These are phyloP conservation scores for Yueomyces sp. DNA, from an alignment of 805 yeast genomes.

Conservation along the genomic window DNA sequence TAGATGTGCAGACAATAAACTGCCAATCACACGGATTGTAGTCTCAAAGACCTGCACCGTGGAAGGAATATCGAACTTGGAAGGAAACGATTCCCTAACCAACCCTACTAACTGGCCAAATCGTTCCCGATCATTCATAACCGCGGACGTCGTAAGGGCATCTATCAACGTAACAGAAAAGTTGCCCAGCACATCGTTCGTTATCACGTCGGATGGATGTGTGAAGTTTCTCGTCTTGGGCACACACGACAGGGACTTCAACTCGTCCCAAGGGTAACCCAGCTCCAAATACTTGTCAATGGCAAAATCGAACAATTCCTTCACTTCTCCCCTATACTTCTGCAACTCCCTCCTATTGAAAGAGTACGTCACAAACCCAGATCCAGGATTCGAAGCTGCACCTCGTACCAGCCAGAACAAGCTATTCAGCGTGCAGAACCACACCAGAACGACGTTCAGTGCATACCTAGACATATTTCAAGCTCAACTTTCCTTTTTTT, in stretches of 20 bases:
- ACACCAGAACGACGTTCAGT: not conserved
- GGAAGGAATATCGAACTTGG: constrained; percentile 47
- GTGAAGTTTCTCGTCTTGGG: constrained; percentile 53
- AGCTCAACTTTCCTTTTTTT: too few relatives aligned
- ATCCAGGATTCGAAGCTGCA: not conserved
- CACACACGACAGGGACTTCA: constrained; percentile 57
- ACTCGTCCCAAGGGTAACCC: constrained; percentile 78
- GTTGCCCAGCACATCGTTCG: constrained; percentile 81
- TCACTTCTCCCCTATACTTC: constrained; percentile 32
- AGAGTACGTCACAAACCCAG: constrained; percentile 5
- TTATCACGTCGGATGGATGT: constrained; percentile 38
- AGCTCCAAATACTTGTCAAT: constrained; percentile 53
- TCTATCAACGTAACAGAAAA: constrained; percentile 70
- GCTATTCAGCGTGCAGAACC: not conserved
- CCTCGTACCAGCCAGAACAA: not conserved
- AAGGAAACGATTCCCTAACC: constrained; percentile 23
- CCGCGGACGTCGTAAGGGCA: constrained; percentile 62
- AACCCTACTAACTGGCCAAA: constrained; percentile 35
- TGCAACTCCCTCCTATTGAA: constrained; percentile 21
- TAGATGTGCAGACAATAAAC: constrained; percentile 65
- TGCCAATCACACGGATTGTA: constrained; percentile 72
- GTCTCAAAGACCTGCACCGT: constrained; percentile 83
- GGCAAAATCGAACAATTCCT: constrained; percentile 53
- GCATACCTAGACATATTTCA: not conserved
- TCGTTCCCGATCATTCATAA: constrained; percentile 48